Evolutionary conservation across 768 basidiomycete genomes (phyloP).

Genomic region (Lentinula aciculospora): DNA sequence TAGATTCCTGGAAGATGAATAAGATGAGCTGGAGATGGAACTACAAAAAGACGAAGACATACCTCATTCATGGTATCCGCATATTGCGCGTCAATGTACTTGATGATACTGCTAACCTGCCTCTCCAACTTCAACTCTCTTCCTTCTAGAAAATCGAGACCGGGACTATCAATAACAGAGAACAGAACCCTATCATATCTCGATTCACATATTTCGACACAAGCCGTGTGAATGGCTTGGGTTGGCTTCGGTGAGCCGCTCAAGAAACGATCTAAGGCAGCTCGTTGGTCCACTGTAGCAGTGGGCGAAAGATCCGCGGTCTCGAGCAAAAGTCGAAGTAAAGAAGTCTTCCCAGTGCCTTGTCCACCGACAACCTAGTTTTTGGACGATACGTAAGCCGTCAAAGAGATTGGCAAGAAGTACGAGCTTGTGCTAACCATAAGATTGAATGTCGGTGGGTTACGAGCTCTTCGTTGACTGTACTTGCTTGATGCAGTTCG

Average conservation of each 20-base stretch:
- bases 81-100: conserved; percentile 75
- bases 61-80: conserved; percentile 88
- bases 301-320: conserved; percentile 78
- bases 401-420: conserved; percentile 5
- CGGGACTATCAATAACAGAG: conserved; percentile 83
- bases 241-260: conserved; percentile 57
- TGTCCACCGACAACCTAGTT: conserved; percentile 65
- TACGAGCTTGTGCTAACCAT: conserved; percentile 48
- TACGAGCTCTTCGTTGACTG: conserved; percentile 58
- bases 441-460: conserved; percentile 78
- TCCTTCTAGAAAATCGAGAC: conserved; percentile 69
- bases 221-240: conserved; percentile 57
- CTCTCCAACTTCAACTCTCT: conserved; percentile 75
- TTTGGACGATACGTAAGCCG: conserved; percentile 19
- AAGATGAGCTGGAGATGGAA: not conserved
- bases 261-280: conserved; percentile 59
- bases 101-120: conserved; percentile 68
- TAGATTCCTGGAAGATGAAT: conserved; percentile 54
- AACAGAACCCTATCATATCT: conserved; percentile 74
- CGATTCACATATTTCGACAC: conserved; percentile 80
- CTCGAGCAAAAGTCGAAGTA: conserved; percentile 74
- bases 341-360: conserved; percentile 82
- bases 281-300: conserved; percentile 70
- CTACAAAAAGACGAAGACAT: conserved; percentile 13
- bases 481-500: conserved; percentile 38